Base-by-base conservation (phyloP, 1,284 basidiomycete genomes). In the Cutaneotrichosporon sp. region DNA sequence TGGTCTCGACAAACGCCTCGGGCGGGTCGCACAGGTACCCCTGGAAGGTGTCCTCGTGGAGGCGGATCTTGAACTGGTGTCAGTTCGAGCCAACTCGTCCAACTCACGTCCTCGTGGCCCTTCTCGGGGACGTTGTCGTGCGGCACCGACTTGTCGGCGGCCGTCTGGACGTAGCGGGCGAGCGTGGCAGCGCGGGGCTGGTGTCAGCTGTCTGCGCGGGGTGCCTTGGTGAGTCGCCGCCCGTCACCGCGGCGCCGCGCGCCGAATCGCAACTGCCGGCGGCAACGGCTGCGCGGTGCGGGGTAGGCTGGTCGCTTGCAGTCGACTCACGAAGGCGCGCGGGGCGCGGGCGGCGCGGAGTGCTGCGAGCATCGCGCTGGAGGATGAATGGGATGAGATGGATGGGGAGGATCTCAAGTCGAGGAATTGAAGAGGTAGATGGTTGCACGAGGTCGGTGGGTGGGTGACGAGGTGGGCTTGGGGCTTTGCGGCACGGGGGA, bases 1-100 rank as follows among this genome's bases (percentile, higher is more conserved):
- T 88, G 57, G 92, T 87, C 73, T 91, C 84, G 59, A 94, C 87
- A 64, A 95, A 88, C 68, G 93, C 84, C 33, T 84, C 81, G 25
- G 95, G 94, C 4, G 83, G 81, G 54, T 98, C 94, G 75, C 90
- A 91, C 74, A 85, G 84, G 85, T 89, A 87, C 9, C 87, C 81
- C 59, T 87, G 87, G 86, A 97, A 98, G 3, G 91, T 92, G 73
- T 97, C 92, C 63, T 89, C 86, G 78, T 93, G 89, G n/a, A 97
- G 88, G 73, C 85, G 87, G 72, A 97, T 88, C 51, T 84, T 87
- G 83, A 97, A 91, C 74, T 80, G 24, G 22, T n/a, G 34, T 54
- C n/a, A 56, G 51, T 5, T 16, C 24, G n/a, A 61, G n/a, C 11
- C 38, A 29, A 56, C 29, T n/a, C n/a, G n/a, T n/a, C n/a, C n/a